These are phyloP conservation scores for Irpex lacteus DNA, from an alignment of 1,284 basidiomycete species.

Conservation along the genomic window DNA sequence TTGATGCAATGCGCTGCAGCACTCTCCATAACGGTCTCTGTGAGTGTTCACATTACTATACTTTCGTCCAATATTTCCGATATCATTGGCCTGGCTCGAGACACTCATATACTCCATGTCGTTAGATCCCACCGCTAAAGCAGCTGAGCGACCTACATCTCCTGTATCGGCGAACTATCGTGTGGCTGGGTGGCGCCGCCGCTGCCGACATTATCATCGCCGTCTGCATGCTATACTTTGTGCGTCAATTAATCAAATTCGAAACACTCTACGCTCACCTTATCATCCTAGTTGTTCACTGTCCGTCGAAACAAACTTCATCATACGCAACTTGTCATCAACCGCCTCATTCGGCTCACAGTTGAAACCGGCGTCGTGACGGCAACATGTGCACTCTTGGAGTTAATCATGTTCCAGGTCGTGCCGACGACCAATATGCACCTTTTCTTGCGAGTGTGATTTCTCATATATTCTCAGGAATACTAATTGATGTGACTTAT, in stretches of 20 bases:
- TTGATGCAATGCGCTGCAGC: constrained; percentile 9
- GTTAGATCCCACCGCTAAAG: background rate
- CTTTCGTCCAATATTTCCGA: background rate
- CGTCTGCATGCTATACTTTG: constrained; percentile 23
- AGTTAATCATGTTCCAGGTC: constrained; percentile 11
- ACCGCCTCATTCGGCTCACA: constrained; percentile 14
- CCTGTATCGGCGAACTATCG: background rate
- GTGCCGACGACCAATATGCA: constrained; percentile 6
- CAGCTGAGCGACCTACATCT: background rate
- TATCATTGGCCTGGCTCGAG: too few species aligned
- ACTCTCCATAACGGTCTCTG: background rate
- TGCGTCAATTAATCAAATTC: background rate
- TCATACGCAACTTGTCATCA: constrained; percentile 9
- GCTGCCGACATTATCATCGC: constrained; percentile 28
- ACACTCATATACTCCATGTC: background rate
- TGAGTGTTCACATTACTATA: background rate
- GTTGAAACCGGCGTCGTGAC: constrained; percentile 15
- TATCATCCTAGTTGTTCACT: background rate
- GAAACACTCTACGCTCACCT: background rate
- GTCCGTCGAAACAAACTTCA: constrained; percentile 3
- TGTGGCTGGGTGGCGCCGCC: constrained; percentile 27
- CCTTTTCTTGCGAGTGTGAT: background rate
- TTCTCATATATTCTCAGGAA: background rate
- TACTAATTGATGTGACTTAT: constrained; percentile 16
- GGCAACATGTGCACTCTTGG: constrained; percentile 10